Conservation (phyloP, 768 basidiomycete species). For the Suillus paluster region DNA sequence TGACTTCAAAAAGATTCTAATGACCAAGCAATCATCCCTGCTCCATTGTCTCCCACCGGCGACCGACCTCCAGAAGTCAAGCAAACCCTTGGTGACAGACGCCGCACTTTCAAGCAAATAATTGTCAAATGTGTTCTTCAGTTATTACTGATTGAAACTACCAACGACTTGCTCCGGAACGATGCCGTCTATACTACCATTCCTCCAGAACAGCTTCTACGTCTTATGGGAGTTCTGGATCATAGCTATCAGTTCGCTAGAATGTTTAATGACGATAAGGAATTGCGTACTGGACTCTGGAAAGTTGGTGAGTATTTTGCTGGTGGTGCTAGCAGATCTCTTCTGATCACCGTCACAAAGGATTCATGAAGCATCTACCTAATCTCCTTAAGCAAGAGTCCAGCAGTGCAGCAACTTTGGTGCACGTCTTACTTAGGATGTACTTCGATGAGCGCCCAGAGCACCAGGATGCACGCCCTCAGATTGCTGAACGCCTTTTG, state of each 20-base stretch:
- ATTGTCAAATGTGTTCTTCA: constrained; percentile 99
- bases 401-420: constrained; percentile 92
- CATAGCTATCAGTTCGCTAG: constrained; percentile 98
- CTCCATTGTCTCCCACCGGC: constrained; percentile 82
- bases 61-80: constrained; percentile 56
- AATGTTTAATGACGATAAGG: constrained; percentile 98
- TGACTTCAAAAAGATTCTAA: constrained; percentile 55
- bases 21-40: constrained; percentile 76
- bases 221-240: constrained; percentile 93
- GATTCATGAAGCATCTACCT: constrained; percentile 99
- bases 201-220: constrained; percentile 90
- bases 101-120: constrained; percentile 95
- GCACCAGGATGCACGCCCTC: constrained; percentile 81
- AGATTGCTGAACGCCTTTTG: constrained; percentile 73
- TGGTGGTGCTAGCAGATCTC: neutral
- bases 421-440: constrained; percentile 91
- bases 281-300: constrained; percentile 94
- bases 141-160: constrained; percentile 93
- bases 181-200: constrained; percentile 91
- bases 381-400: constrained; percentile 98
- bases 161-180: constrained; percentile 93
- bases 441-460: constrained; percentile 90
- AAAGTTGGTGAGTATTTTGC: constrained; percentile 83
- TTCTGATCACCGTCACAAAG: constrained; percentile 43
- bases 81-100: constrained; percentile 69